phyloP scores from a whole-genome alignment of 441 rosid genomes.

The Populus hybrid region DNA sequence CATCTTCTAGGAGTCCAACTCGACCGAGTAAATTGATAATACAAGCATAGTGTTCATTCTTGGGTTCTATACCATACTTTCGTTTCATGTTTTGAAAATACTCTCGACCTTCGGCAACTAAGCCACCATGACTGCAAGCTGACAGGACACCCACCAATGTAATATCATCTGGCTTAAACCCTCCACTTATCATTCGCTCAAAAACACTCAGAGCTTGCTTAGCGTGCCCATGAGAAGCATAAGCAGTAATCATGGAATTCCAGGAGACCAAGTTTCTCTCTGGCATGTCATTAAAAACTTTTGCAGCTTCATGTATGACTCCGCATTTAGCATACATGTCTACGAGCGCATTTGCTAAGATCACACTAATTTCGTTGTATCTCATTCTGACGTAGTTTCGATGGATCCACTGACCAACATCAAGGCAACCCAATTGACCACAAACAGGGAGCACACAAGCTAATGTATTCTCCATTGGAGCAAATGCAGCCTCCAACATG shows the following conservation, averaged over 20 bases:
- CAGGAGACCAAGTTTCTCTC: slow-evolving; percentile 14
- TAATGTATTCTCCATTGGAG: slow-evolving; percentile 7
- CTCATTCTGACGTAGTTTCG: neutral
- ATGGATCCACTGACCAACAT: slow-evolving; percentile 9
- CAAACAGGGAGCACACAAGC: slow-evolving; percentile 14
- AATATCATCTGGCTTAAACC: slow-evolving; percentile 2
- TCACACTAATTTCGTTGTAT: neutral
- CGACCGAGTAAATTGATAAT: slow-evolving; percentile 12
- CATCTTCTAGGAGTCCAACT: slow-evolving; percentile 14
- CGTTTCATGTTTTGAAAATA: slow-evolving; percentile 9
- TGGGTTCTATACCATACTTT: slow-evolving; percentile 5
- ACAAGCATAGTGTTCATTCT: slow-evolving; percentile 16
- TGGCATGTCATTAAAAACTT: slow-evolving; percentile 15
- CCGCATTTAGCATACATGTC: slow-evolving; percentile 18
- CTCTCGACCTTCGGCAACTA: slow-evolving; percentile 4
- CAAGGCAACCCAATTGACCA: slow-evolving; percentile 10
- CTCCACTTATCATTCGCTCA: too few species aligned
- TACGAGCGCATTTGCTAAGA: slow-evolving; percentile 1
- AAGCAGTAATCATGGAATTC: slow-evolving; percentile 16
- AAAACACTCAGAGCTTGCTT: neutral
- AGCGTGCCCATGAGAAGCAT: slow-evolving; percentile 1
- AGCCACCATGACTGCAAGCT: slow-evolving; percentile 19
- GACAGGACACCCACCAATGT: slow-evolving; percentile 15
- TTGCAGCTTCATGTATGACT: neutral
- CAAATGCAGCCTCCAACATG: slow-evolving; percentile 5